Conservation (phyloP, 495 filamentous ascomycete species). For the Pseudevernia furfuracea region DNA sequence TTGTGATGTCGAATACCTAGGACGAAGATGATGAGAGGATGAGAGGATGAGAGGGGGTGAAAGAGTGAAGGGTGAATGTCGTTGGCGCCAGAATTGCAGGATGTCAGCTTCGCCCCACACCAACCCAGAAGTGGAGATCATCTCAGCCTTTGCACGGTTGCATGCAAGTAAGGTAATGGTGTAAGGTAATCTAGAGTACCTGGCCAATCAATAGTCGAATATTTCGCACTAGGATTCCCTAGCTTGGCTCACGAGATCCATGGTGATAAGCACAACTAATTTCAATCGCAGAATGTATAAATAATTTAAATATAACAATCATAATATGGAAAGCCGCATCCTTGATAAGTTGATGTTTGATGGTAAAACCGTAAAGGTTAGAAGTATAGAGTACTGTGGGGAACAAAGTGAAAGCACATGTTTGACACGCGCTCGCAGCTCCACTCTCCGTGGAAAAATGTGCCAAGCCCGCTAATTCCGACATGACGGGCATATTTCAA, state of each 20-base stretch:
- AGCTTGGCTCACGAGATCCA: background rate
- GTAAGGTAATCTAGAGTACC: background rate
- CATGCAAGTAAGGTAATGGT: no score
- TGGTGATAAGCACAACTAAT: no score
- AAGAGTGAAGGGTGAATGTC: background rate
- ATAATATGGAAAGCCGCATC: no score
- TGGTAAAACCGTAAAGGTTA: no score
- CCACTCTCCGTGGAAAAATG: background rate
- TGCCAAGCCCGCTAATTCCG: background rate
- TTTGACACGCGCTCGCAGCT: background rate
- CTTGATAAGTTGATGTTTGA: no score
- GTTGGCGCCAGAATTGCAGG: background rate
- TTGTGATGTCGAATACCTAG: background rate
- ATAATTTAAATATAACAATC: no score
- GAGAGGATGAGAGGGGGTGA: no score
- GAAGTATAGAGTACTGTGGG: no score
- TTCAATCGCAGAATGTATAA: no score
- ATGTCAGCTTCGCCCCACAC: constrained; percentile 1
- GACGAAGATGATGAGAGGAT: no score
- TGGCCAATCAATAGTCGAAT: background rate
- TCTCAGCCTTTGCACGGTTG: background rate
- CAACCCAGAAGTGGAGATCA: background rate
- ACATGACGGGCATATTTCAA: background rate
- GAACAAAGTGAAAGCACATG: background rate
- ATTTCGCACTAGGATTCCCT: background rate